phyloP scores from a whole-genome alignment of 257 asterid genomes.

The Schizonepeta tenuifolia region DNA sequence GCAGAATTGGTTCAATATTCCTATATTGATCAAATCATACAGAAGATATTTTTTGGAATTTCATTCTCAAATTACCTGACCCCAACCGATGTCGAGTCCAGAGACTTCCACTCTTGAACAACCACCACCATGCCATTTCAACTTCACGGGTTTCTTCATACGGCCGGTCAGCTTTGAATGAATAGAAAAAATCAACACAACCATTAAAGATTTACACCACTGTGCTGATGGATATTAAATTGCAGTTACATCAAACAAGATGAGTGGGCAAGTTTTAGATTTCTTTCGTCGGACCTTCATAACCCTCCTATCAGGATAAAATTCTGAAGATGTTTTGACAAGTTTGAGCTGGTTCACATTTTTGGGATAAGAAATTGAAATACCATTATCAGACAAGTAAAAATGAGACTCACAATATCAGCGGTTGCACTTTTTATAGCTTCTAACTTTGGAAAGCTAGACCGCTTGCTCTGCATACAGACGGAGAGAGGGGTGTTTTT shows the following conservation, averaged over 20 bases:
- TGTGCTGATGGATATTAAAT: not conserved
- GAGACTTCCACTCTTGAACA: slow-evolving; percentile 74
- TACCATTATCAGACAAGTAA: not conserved
- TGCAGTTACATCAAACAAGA: not conserved
- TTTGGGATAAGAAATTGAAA: not conserved
- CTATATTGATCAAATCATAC: not conserved
- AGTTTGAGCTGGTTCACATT: not conserved
- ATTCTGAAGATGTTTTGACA: not conserved
- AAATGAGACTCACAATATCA: slow-evolving; percentile 74
- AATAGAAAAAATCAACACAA: slow-evolving; percentile 25
- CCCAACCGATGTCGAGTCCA: slow-evolving; percentile 99
- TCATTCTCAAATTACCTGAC: slow-evolving; percentile 66
- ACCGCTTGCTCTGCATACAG: slow-evolving; percentile 75
- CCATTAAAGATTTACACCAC: not conserved
- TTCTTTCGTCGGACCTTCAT: not conserved
- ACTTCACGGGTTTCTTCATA: slow-evolving; percentile 59
- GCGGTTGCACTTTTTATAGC: slow-evolving; percentile 92
- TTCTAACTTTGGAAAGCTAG: slow-evolving; percentile 88
- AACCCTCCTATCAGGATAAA: not conserved
- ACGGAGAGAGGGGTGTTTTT: slow-evolving; percentile 20
- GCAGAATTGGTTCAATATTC: not conserved
- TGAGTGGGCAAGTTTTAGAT: not conserved
- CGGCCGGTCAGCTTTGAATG: slow-evolving; percentile 81
- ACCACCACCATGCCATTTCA: slow-evolving; percentile 62
- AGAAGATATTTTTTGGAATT: not conserved